Evolutionary conservation across 2,329 filamentous ascomycete species (phyloP).

Genomic region (Arachnopeziza araneosa): DNA sequence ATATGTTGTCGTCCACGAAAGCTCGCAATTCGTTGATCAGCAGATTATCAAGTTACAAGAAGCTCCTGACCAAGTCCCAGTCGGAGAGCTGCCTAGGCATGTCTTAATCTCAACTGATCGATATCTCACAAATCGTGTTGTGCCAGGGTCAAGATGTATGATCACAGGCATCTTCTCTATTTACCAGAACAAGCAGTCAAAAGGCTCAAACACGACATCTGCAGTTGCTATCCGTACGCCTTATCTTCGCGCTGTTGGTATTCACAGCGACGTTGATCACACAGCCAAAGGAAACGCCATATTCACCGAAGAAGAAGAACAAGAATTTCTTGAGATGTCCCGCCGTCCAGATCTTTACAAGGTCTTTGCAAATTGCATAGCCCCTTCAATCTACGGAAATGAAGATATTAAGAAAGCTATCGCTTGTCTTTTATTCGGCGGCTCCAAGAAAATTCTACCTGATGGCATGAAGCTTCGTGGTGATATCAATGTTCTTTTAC

Average conservation of each 20-base stretch:
- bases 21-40: slow-evolving; percentile 91
- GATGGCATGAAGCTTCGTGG: slow-evolving; percentile 97
- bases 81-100: slow-evolving; percentile 90
- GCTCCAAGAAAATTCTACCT: slow-evolving; percentile 94
- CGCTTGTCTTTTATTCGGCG: slow-evolving; percentile 85
- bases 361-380: slow-evolving; percentile 84
- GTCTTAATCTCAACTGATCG: slow-evolving; percentile 95
- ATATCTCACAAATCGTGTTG: slow-evolving; percentile 90
- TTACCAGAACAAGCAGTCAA: slow-evolving; percentile 86
- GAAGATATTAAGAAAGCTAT: slow-evolving; percentile 96
- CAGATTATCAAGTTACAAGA: slow-evolving; percentile 98
- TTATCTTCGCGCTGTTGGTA: slow-evolving; percentile 87
- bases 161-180: slow-evolving; percentile 98
- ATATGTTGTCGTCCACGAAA: slow-evolving; percentile 93
- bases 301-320: slow-evolving; percentile 93
- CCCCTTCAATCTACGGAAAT: slow-evolving; percentile 96
- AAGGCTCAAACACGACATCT: slow-evolving; percentile 64
- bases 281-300: slow-evolving; percentile 77
- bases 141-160: slow-evolving; percentile 89
- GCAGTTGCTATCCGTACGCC: slow-evolving; percentile 95
- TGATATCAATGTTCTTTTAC: slow-evolving; percentile 94
- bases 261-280: slow-evolving; percentile 85
- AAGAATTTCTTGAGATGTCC: slow-evolving; percentile 90
- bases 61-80: slow-evolving; percentile 93
- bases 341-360: slow-evolving; percentile 88